Evolutionary conservation across 2,329 filamentous ascomycete species (phyloP).

Genomic region (Huntiella savannae): DNA sequence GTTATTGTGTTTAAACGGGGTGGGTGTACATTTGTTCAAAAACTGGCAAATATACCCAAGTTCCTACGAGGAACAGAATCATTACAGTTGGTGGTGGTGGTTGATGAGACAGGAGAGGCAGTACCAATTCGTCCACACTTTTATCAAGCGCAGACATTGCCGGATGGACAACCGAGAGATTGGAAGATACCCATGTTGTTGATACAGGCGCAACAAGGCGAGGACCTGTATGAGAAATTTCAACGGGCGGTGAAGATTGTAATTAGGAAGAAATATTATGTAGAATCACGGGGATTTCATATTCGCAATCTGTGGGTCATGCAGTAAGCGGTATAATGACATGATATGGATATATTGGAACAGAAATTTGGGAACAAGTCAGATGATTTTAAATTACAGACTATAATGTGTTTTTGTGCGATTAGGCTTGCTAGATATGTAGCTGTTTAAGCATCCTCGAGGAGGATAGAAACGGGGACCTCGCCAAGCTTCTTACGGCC

Average conservation of each 20-base stretch:
- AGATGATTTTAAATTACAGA: too few relatives aligned
- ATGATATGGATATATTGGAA: not conserved
- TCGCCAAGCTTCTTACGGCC: conserved; percentile 76
- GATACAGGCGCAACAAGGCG: conserved; percentile 50
- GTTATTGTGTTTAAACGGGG: conserved; percentile 69
- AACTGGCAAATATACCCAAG: conserved; percentile 67
- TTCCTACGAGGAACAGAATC: conserved; percentile 39
- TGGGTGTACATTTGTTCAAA: conserved; percentile 65
- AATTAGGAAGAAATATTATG: conserved; percentile 56
- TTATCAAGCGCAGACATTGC: conserved; percentile 53
- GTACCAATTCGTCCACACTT: conserved; percentile 43
- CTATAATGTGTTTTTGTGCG: too few relatives aligned
- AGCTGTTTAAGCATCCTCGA: conserved; percentile 32
- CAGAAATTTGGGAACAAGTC: too few relatives aligned
- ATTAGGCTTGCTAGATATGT: not conserved
- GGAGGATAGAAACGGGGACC: conserved; percentile 59
- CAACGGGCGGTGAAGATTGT: conserved; percentile 47
- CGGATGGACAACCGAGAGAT: conserved; percentile 46
- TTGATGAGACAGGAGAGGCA: conserved; percentile 26
- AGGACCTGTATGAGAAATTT: conserved; percentile 41
- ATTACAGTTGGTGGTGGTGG: conserved; percentile 65
- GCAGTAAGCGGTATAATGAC: not conserved
- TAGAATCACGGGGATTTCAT: conserved; percentile 61
- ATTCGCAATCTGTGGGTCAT: conserved; percentile 52
- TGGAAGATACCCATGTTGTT: conserved; percentile 69